Conservation (phyloP, 2,329 filamentous ascomycete genomes). For the Nothopassalora personata region DNA sequence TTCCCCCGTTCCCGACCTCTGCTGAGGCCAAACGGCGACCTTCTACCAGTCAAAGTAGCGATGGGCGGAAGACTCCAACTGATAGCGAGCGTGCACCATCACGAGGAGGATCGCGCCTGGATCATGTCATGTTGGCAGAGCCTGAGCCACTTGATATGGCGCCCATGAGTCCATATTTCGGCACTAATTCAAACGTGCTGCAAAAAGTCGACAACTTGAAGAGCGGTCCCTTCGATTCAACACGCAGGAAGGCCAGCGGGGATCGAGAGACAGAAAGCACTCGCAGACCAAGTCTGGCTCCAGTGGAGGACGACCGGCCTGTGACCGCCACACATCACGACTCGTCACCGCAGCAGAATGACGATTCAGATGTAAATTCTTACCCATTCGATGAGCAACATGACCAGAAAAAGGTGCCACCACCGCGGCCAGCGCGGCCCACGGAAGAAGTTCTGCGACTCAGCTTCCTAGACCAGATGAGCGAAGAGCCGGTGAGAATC, state of each 20-base stretch:
- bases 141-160: conserved; percentile 24
- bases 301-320: conserved; percentile 7
- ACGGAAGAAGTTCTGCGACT: conserved; percentile 27
- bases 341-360: conserved; percentile 2
- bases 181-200: conserved; percentile 41
- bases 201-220: conserved; percentile 58
- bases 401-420: conserved; percentile 21
- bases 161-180: conserved; percentile 40
- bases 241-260: conserved; percentile 15
- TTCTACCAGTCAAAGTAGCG: conserved; percentile 14
- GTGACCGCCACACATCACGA: conserved; percentile 10
- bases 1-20: conserved; percentile 48
- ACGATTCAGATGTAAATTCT: not conserved
- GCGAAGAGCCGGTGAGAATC: conserved; percentile 22
- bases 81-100: conserved; percentile 25
- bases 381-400: not conserved
- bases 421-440: conserved; percentile 29
- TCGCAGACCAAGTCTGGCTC: conserved; percentile 12
- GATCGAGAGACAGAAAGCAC: conserved; percentile 9
- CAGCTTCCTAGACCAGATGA: conserved; percentile 25
- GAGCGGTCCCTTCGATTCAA: conserved; percentile 56
- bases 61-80: conserved; percentile 24
- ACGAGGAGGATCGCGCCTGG: conserved; percentile 20
- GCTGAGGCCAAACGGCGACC: conserved; percentile 19
- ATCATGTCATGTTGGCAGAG: conserved; percentile 14